Evolutionary conservation across 2,329 filamentous ascomycete species (phyloP), one percentile per base, ranked within the genome.

Genomic region (Lachnellula cervina): DNA sequence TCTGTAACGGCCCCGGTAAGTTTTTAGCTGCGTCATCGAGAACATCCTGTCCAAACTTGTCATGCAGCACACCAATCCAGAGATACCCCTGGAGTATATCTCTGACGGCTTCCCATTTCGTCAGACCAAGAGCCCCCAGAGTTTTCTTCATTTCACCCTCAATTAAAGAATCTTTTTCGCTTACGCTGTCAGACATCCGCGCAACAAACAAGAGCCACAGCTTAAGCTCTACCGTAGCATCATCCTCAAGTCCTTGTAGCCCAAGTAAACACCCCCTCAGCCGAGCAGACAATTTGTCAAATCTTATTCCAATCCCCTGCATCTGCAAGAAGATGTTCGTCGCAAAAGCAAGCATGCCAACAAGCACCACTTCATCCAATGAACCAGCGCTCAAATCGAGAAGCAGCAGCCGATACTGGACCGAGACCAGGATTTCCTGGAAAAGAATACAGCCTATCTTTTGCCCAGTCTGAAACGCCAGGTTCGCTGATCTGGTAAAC

Each of bases 381-480:
- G 66, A 66, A 6, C 58, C 63, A 0, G 19, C 17, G 7, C 63
- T 55, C 52, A 69, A 68, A 2, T 58, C 51, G 64, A 71, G 68
- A 37, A 62, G 51, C 17, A 75, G 56, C 2, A 76, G 66, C 1
- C 69, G 72, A 58, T 76, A 77, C 64, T 72, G 71, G 35, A 72
- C 64, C 14, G 73, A 70, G 5, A 64, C 60, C 69, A 76, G 73
- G n/a, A 68, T 65, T 17, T 70, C 62, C n/a, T 66, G 50, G 9
- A 70, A 55, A 11, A 58, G 43, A 25, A 59, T 50, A 32, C 57
- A 59, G 2, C 60, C 47, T 5, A 72, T 56, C 13, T 58, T 61
- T n/a, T 59, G 62, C 2, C 59, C 55, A 4, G 59, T 59, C 34
- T 65, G 55, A 8, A 55, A 58, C 1, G 66, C 65, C 8, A 68